Conservation (phyloP, 352 stramenopile genomes). For the Pythium apleroticum region DNA sequence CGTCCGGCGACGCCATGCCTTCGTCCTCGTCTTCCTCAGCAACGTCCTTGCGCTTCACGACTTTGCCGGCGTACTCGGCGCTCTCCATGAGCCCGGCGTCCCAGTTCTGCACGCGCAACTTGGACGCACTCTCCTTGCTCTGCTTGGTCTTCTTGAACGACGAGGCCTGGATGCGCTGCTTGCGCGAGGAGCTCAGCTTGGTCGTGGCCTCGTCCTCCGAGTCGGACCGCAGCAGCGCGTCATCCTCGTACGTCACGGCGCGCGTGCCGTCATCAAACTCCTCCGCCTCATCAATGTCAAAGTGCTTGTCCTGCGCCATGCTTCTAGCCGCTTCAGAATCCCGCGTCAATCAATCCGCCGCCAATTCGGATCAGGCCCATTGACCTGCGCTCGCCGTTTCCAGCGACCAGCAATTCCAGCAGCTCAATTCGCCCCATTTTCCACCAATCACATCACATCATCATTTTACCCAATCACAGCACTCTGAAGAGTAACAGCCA, state of each 20-base stretch:
- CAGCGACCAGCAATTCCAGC: slow-evolving; percentile 32
- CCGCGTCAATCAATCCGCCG: not conserved
- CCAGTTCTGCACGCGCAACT: slow-evolving; percentile 80
- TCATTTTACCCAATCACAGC: slow-evolving; percentile 19
- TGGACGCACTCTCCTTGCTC: slow-evolving; percentile 47
- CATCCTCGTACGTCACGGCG: slow-evolving; percentile 45
- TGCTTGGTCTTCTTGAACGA: slow-evolving; percentile 29
- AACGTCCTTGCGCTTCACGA: slow-evolving; percentile 74
- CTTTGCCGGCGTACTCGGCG: slow-evolving; percentile 69
- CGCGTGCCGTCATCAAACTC: slow-evolving; percentile 78
- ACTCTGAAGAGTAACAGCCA: slow-evolving; percentile 26
- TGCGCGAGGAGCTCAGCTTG: slow-evolving; percentile 45
- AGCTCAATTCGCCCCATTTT: slow-evolving; percentile 18
- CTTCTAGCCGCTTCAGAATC: not conserved
- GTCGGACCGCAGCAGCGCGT: slow-evolving; percentile 25
- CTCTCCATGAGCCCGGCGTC: slow-evolving; percentile 49
- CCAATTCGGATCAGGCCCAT: not conserved
- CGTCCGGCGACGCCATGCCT: slow-evolving; percentile 51
- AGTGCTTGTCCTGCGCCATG: slow-evolving; percentile 59
- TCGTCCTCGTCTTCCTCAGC: slow-evolving; percentile 28
- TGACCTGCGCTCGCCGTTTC: slow-evolving; percentile 20
- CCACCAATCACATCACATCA: slow-evolving; percentile 20
- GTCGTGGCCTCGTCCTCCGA: slow-evolving; percentile 35
- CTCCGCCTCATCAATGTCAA: slow-evolving; percentile 78
- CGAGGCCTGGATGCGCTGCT: slow-evolving; percentile 50